phyloP scores from a whole-genome alignment of 2,329 filamentous ascomycete genomes.

The Stemphylium vesicarium region DNA sequence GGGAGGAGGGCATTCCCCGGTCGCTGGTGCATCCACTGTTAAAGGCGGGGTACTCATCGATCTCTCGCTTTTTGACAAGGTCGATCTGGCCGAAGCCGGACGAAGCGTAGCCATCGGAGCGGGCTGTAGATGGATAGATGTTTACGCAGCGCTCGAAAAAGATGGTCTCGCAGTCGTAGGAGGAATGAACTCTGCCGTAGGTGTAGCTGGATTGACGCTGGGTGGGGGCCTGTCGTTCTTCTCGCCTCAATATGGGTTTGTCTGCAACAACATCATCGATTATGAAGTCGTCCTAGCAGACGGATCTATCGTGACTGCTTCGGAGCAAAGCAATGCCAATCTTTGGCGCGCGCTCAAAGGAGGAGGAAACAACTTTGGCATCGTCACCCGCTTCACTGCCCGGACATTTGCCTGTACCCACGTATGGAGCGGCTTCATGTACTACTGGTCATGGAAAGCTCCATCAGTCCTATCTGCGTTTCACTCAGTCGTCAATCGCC shows the following conservation, averaged over 20 bases:
- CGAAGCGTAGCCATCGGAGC: slow-evolving; percentile 22
- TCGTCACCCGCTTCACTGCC: slow-evolving; percentile 42
- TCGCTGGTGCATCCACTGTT: slow-evolving; percentile 30
- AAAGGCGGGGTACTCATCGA: slow-evolving; percentile 26
- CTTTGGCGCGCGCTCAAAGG: slow-evolving; percentile 46
- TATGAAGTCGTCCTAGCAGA: slow-evolving; percentile 49
- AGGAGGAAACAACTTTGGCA: slow-evolving; percentile 47
- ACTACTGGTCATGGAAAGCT: slow-evolving; percentile 18
- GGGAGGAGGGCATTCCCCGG: slow-evolving; percentile 52
- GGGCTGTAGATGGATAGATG: slow-evolving; percentile 28
- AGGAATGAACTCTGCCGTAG: slow-evolving; percentile 35
- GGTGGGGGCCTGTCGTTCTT: slow-evolving; percentile 49
- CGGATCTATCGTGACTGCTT: slow-evolving; percentile 42
- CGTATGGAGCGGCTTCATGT: slow-evolving; percentile 47
- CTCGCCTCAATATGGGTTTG: slow-evolving; percentile 38
- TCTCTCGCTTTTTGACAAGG: slow-evolving; percentile 22
- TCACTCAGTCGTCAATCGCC: slow-evolving; percentile 15
- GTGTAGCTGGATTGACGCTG: slow-evolving; percentile 40
- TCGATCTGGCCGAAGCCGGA: slow-evolving; percentile 8
- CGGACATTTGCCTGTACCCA: slow-evolving; percentile 19
- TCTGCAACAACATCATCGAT: slow-evolving; percentile 41
- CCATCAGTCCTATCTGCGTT: slow-evolving; percentile 14
- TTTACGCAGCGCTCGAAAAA: slow-evolving; percentile 23
- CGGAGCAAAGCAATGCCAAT: slow-evolving; percentile 27
- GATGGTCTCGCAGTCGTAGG: slow-evolving; percentile 27